A percentile compares a stretch with the other conserved stretches of the same genome.
Conservation (phyloP, 306 rosid genomes). For the Sesbania bispinosa region DNA sequence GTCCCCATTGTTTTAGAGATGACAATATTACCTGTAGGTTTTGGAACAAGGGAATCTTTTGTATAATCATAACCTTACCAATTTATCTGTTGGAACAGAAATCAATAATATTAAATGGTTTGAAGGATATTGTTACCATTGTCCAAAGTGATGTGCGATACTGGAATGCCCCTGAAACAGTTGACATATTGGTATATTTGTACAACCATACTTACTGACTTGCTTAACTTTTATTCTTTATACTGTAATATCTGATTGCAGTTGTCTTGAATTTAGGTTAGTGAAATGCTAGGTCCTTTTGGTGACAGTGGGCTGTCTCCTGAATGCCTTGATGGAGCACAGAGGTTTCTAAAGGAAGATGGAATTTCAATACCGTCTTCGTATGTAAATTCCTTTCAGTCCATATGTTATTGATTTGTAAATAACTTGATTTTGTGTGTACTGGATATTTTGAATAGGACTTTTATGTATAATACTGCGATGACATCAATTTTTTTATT, state of each 20-base stretch:
- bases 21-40: background rate
- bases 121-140: constrained; percentile 76
- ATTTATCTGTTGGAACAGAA: constrained; percentile 53
- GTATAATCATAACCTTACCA: background rate
- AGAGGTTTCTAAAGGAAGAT: constrained; percentile 69
- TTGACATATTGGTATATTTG: constrained; percentile 79
- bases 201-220: background rate
- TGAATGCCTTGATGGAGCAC: constrained; percentile 99
- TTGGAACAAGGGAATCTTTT: background rate
- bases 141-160: constrained; percentile 84
- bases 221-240: background rate
- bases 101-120: constrained; percentile 81
- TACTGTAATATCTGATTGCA: background rate
- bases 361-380: constrained; percentile 97
- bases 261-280: constrained; percentile 55
- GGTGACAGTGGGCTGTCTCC: constrained; percentile 98
- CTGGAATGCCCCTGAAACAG: constrained; percentile 91
- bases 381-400: constrained; percentile 45
- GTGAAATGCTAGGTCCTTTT: constrained; percentile 94
- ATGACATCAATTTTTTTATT: no score
- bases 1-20: background rate
- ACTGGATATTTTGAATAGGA: no score
- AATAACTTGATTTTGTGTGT: background rate
- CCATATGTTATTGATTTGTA: background rate
- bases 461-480: no score